Conservation (phyloP, 2,329 filamentous ascomycete species). For the Monosporascus sp. region DNA sequence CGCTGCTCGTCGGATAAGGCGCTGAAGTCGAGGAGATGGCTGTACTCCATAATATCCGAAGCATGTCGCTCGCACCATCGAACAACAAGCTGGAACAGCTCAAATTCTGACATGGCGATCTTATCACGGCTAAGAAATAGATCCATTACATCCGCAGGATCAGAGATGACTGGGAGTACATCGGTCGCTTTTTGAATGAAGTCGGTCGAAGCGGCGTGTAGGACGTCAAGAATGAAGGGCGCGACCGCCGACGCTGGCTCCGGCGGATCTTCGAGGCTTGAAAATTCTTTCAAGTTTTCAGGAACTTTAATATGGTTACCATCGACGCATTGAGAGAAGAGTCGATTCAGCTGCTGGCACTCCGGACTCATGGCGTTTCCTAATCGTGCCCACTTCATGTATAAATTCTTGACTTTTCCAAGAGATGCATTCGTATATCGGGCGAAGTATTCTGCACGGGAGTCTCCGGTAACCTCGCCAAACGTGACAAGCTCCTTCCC, state of each 20-base stretch:
- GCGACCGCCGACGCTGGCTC: conserved; percentile 9
- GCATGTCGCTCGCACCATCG: conserved; percentile 29
- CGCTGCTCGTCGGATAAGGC: conserved; percentile 28
- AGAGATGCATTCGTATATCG: conserved; percentile 33
- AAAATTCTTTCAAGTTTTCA: not conserved
- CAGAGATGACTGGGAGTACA: too few species aligned
- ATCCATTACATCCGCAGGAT: conserved; percentile 20
- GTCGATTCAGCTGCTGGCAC: conserved; percentile 36
- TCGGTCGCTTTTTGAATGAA: conserved; percentile 2
- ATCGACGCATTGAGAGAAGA: conserved; percentile 37
- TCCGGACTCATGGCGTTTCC: conserved; percentile 31
- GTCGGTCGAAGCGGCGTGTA: conserved; percentile 25
- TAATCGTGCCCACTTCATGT: conserved; percentile 34
- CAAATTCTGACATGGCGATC: conserved; percentile 33
- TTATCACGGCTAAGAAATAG: conserved; percentile 29
- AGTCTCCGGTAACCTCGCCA: conserved; percentile 30
- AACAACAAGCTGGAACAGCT: conserved; percentile 27
- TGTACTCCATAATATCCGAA: conserved; percentile 20
- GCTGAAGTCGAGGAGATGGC: conserved; percentile 28
- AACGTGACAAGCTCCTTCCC: conserved; percentile 32
- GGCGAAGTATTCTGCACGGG: conserved; percentile 35
- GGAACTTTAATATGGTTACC: conserved; percentile 34
- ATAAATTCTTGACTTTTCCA: conserved; percentile 35
- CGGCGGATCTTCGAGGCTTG: conserved; percentile 26
- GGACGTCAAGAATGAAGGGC: conserved; percentile 32